Base-by-base conservation (phyloP, 2,329 filamentous ascomycete genomes). In the Cladorrhinum sp. region DNA sequence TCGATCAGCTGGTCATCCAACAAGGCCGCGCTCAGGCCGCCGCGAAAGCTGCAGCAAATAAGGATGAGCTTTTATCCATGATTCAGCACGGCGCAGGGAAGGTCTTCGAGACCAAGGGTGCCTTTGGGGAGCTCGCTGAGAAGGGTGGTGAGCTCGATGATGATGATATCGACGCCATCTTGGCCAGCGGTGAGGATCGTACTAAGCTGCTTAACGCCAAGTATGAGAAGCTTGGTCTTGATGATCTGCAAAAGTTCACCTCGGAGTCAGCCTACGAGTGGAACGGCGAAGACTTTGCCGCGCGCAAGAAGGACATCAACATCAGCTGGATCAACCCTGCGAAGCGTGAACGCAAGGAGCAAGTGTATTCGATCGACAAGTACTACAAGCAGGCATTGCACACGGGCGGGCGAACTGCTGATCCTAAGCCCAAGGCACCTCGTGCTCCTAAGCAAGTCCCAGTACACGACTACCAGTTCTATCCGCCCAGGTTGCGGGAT, bases 61-160 rank as follows among this genome's bases (percentile, higher is more conserved):
- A 99, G 77, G 95, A 98, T 64, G 95, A 99, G 71, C 84, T 99
- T 48, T 80, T 99, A 50, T 95, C 86, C 64, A 99, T 99, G 95
- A 99, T 99, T 70, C 95, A 99, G 74, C 95, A 99, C 70, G 95
- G 95, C 63, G 95, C 96, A n/a, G 92, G 96, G 73, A 92, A 91
- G 67, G 90, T 99, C 0, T 98, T 99, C 77, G 83, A 89, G 66
- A 84, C 81, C 50, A 90, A 91, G 71, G 87, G 87, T 23, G 80
- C 84, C 2, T 83, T 84, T 12, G 88, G 86, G 23, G 72, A 79
- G 27, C 77, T 89, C 50, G 80, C 81, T 4, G 82, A 83, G 13
- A 84, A 85, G 58, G 84, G 79, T 9, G 78, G 79, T 20, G 86
- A 89, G 13, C 77, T 93, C n/a, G 84, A 86, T 16, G 92, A 97